Percentiles rank a stretch among this genome's conserved stretches.
These are phyloP conservation scores for Magnolia changhungtana DNA, from an alignment of 164 flowering plant genomes.

Conservation along the genomic window DNA sequence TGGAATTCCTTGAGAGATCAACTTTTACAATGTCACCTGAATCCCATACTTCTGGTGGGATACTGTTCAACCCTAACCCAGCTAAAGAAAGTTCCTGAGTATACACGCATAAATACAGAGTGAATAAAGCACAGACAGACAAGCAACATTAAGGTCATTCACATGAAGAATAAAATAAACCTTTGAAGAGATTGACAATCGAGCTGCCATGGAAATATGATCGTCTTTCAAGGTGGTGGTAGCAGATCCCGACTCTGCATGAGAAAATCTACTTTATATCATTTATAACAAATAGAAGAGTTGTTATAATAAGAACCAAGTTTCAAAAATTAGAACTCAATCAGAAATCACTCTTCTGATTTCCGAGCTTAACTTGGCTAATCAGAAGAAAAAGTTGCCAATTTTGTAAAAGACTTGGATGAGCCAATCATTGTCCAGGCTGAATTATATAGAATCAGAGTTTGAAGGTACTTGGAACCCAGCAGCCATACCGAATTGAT, in stretches of 20 bases:
- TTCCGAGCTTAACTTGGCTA: too few species aligned
- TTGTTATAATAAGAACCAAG: background rate
- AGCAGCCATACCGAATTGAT: background rate
- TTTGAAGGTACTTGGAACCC: background rate
- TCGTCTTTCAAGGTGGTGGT: constrained; percentile 45
- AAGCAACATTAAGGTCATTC: background rate
- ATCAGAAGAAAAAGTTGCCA: background rate
- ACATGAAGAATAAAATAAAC: constrained; percentile 26
- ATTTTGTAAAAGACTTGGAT: background rate
- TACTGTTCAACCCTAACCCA: constrained; percentile 55
- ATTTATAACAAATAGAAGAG: background rate
- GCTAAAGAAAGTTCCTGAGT: constrained; percentile 75
- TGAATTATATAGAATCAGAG: too few species aligned
- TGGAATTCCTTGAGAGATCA: constrained; percentile 76
- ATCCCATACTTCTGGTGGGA: constrained; percentile 83
- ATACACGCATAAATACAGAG: background rate
- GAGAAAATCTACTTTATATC: constrained; percentile 3
- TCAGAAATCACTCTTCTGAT: background rate
- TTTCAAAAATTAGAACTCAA: background rate
- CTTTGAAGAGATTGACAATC: constrained; percentile 73
- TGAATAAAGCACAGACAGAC: background rate
- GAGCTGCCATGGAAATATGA: constrained; percentile 64
- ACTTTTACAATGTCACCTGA: constrained; percentile 64
- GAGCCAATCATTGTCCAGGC: too few species aligned
- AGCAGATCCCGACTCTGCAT: constrained; percentile 51